Conservation (phyloP, 148 eudicot genomes). For the Camellia japonica region DNA sequence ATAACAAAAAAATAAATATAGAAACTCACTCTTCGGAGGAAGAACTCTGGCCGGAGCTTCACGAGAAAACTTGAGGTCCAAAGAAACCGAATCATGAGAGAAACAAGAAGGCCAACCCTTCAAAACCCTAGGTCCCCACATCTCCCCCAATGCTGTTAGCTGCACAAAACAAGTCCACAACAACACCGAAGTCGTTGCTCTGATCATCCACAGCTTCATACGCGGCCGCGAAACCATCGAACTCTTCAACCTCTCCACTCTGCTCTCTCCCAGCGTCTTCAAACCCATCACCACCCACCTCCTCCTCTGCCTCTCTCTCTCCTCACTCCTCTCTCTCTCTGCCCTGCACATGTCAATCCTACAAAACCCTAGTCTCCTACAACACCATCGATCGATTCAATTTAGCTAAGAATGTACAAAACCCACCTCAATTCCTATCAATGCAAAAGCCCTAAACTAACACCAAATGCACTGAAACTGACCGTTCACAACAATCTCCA, state of each 20-base stretch:
- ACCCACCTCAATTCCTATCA: not conserved
- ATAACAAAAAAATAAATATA: not conserved
- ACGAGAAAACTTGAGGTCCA: conserved; percentile 45
- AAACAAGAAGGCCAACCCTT: conserved; percentile 81
- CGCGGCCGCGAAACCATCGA: conserved; percentile 20
- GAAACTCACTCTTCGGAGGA: conserved; percentile 85
- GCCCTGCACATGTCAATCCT: conserved; percentile 41
- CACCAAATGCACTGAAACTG: not conserved
- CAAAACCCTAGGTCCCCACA: conserved; percentile 83
- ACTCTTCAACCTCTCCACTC: conserved; percentile 22
- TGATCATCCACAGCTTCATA: conserved; percentile 76
- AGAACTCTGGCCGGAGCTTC: conserved; percentile 46
- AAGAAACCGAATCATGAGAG: conserved; percentile 40
- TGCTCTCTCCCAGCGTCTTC: conserved; percentile 17
- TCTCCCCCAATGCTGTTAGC: conserved; percentile 62
- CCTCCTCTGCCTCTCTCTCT: conserved; percentile 30
- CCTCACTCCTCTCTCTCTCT: conserved; percentile 31
- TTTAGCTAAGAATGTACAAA: not conserved
- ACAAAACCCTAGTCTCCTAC: not conserved
- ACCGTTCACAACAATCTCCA: not conserved
- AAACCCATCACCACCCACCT: conserved; percentile 37
- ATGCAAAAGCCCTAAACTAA: not conserved
- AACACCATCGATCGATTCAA: not conserved
- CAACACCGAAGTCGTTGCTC: conserved; percentile 63
- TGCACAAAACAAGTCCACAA: conserved; percentile 81